These are phyloP conservation scores for Zymoseptoria pseudotritici DNA, from an alignment of 2,329 filamentous ascomycete species.

Conservation along the genomic window DNA sequence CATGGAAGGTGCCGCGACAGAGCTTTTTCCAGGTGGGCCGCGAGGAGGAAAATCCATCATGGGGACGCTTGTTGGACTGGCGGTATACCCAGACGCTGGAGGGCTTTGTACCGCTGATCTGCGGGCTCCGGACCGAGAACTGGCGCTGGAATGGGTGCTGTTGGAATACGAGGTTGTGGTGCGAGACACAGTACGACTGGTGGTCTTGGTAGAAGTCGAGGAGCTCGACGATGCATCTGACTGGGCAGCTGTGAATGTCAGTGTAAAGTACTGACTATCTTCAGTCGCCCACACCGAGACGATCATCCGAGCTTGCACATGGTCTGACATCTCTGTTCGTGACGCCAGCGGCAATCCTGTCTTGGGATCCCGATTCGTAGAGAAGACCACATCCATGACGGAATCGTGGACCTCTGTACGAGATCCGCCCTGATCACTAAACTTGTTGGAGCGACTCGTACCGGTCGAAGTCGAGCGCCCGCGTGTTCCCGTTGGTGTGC, in stretches of 20 bases:
- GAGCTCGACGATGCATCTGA: conserved; percentile 13
- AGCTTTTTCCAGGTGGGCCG: conserved; percentile 54
- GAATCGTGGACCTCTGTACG: conserved; percentile 49
- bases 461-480: conserved; percentile 16
- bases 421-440: conserved; percentile 24
- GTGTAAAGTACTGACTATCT: conserved; percentile 60
- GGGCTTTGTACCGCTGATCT: conserved; percentile 5
- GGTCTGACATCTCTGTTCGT: conserved; percentile 21
- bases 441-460: conserved; percentile 4
- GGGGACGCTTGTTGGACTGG: conserved; percentile 49
- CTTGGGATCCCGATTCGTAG: conserved; percentile 37
- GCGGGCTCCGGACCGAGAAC: conserved; percentile 28
- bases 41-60: conserved; percentile 56
- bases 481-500: conserved; percentile 13
- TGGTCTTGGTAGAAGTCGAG: conserved; percentile 23
- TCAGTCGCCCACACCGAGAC: conserved; percentile 66
- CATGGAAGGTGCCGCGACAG: conserved; percentile 54
- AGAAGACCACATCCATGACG: conserved; percentile 61
- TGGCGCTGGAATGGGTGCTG: conserved; percentile 31
- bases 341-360: conserved; percentile 34
- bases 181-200: conserved; percentile 36
- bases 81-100: conserved; percentile 27
- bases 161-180: conserved; percentile 32
- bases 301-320: conserved; percentile 64
- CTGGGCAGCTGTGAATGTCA: conserved; percentile 59